These are phyloP conservation scores for Ophiosphaerella herpotricha DNA, from an alignment of 2,329 filamentous ascomycete genomes.

Conservation along the genomic window DNA sequence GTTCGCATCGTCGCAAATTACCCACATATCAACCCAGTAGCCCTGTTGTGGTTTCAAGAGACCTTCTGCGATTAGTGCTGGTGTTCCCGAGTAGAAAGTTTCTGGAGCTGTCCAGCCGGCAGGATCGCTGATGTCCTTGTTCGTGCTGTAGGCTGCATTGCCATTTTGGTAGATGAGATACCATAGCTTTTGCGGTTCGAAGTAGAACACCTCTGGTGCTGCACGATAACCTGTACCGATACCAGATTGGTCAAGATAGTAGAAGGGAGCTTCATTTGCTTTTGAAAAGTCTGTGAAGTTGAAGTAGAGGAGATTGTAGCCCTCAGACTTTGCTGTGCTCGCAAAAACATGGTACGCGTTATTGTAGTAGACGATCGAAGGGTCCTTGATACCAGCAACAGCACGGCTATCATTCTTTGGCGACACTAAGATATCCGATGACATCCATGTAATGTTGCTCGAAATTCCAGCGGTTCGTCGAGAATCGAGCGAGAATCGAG, in stretches of 20 bases:
- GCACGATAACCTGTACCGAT: conserved; percentile 50
- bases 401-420: conserved; percentile 35
- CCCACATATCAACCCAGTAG: conserved; percentile 53
- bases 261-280: conserved; percentile 40
- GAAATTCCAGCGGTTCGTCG: conserved; percentile 19
- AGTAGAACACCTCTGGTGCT: conserved; percentile 50
- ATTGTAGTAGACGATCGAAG: conserved; percentile 45
- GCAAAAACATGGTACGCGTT: conserved; percentile 50
- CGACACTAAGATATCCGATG: conserved; percentile 28
- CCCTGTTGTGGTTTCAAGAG: conserved; percentile 32
- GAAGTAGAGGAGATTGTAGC: conserved; percentile 50
- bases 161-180: conserved; percentile 51
- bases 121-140: conserved; percentile 48
- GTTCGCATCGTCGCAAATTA: conserved; percentile 45
- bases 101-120: conserved; percentile 46
- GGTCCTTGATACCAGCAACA: conserved; percentile 42
- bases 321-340: conserved; percentile 41
- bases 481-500: background rate
- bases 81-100: conserved; percentile 43
- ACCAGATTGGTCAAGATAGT: conserved; percentile 46
- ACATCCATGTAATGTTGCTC: conserved; percentile 38
- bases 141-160: conserved; percentile 52
- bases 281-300: conserved; percentile 46
- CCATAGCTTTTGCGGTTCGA: conserved; percentile 49
- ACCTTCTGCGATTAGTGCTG: conserved; percentile 38